Conservation (phyloP, 2,329 filamentous ascomycete species). For the Phialophora verrucosa region DNA sequence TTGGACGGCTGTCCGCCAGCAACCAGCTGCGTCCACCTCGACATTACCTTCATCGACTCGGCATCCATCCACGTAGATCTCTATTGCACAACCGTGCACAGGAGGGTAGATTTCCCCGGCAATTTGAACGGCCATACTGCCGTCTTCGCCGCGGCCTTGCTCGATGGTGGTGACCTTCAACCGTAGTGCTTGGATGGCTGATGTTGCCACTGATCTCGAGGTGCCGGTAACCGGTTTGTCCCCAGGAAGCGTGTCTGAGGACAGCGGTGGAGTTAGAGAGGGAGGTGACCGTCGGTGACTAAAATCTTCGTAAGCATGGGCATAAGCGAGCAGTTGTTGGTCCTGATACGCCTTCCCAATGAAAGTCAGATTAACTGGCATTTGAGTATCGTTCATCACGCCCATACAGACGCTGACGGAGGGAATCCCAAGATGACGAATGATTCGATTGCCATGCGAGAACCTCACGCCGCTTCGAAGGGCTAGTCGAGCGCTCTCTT, state of each 20-base stretch:
- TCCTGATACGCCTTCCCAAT: conserved; percentile 40
- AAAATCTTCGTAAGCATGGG: conserved; percentile 38
- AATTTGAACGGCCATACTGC: too few species aligned
- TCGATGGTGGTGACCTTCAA: conserved; percentile 7
- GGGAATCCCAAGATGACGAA: conserved; percentile 42
- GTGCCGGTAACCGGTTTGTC: neutral
- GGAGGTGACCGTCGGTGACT: conserved; percentile 18
- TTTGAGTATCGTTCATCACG: conserved; percentile 35
- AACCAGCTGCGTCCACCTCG: too few species aligned
- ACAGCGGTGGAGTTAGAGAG: conserved; percentile 23
- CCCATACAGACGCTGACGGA: conserved; percentile 42
- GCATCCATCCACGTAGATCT: too few species aligned
- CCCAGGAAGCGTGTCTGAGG: conserved; percentile 9
- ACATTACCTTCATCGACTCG: too few species aligned
- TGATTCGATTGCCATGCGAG: conserved; percentile 54
- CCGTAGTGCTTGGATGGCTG: neutral
- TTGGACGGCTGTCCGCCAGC: too few species aligned
- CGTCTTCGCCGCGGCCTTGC: too few species aligned
- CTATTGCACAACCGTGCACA: too few species aligned
- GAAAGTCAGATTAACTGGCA: conserved; percentile 43
- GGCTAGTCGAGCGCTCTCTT: conserved; percentile 43
- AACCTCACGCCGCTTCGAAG: conserved; percentile 58
- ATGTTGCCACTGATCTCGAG: neutral
- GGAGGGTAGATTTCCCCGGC: too few species aligned
- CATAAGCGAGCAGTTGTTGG: conserved; percentile 37